These are phyloP conservation scores for Ceratocystis destructans DNA, from an alignment of 2,329 filamentous ascomycete genomes.

Conservation along the genomic window DNA sequence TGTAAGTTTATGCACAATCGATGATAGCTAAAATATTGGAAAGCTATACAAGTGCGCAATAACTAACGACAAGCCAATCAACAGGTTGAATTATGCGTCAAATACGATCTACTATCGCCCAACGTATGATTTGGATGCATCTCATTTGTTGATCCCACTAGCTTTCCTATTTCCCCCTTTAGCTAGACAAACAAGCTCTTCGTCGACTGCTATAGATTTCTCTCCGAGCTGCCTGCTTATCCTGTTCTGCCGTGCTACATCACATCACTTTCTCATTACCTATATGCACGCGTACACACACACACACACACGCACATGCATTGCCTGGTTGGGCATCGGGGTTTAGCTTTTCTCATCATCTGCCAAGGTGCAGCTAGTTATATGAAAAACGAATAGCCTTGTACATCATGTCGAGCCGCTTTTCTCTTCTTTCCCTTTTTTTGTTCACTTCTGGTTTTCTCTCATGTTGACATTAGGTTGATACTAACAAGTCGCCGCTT, in stretches of 20 bases:
- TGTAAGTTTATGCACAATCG: slow-evolving; percentile 37
- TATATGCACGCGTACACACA: too few species aligned
- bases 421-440: background rate
- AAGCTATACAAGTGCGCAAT: background rate
- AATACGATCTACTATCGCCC: slow-evolving; percentile 75
- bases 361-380: background rate
- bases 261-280: too few species aligned
- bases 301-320: background rate
- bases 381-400: background rate
- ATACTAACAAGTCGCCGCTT: background rate
- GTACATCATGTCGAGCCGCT: background rate
- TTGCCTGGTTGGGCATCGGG: background rate
- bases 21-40: background rate
- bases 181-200: too few species aligned
- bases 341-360: background rate
- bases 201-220: too few species aligned
- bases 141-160: background rate
- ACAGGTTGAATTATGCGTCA: slow-evolving; percentile 75
- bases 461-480: background rate
- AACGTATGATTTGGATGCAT: slow-evolving; percentile 48
- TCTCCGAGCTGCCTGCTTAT: background rate
- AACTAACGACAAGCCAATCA: background rate
- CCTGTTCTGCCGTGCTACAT: background rate
- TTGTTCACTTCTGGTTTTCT: background rate
- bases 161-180: background rate